Conservation (phyloP, 768 basidiomycete species). For the Rhodotorula sphaerocarpa region DNA sequence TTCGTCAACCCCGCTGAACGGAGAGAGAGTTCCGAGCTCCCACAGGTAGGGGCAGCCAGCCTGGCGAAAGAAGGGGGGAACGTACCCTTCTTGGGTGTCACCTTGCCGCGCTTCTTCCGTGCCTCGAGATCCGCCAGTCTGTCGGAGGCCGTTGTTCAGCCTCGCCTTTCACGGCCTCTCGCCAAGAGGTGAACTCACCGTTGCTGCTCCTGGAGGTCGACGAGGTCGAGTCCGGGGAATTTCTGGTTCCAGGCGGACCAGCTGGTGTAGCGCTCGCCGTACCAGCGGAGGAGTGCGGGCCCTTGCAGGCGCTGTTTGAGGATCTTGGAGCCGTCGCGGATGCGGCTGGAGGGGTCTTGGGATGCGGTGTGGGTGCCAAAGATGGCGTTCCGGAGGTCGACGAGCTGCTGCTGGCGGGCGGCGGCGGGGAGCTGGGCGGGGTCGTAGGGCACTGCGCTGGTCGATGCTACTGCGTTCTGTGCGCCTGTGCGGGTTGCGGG, state of each 20-base stretch:
- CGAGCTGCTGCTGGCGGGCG: constrained; percentile 54
- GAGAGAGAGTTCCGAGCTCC: background rate
- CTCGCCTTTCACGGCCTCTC: background rate
- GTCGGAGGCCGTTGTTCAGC: background rate
- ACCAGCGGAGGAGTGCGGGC: constrained; percentile 77
- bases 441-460: background rate
- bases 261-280: constrained; percentile 48
- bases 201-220: constrained; percentile 29
- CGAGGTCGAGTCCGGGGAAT: constrained; percentile 23
- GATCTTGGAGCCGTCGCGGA: constrained; percentile 86
- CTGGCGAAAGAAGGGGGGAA: background rate
- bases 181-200: constrained; percentile 3
- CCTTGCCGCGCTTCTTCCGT: constrained; percentile 35
- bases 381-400: constrained; percentile 58
- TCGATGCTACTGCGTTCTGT: background rate
- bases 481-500: background rate
- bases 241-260: constrained; percentile 12
- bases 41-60: background rate
- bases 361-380: constrained; percentile 59
- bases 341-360: constrained; percentile 64
- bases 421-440: background rate
- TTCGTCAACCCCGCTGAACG: background rate
- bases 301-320: constrained; percentile 72
- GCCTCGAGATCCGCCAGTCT: constrained; percentile 38
- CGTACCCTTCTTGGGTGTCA: constrained; percentile 36